Base-by-base conservation (phyloP, 805 yeast genomes). In the Candida tibetensis region DNA sequence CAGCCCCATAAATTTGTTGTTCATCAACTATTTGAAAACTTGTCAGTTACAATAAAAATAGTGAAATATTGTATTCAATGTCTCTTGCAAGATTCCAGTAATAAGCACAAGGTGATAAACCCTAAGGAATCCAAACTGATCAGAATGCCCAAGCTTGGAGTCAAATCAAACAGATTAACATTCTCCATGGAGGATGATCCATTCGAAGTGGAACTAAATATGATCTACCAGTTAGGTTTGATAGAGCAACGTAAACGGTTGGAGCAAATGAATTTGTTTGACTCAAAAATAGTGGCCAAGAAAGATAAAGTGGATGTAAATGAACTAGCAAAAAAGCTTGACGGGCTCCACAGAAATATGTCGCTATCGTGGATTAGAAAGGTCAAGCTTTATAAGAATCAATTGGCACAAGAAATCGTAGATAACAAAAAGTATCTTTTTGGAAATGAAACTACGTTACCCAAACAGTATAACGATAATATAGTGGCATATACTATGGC, bases 291-390 rank as follows among this genome's bases (percentile, higher is more conserved):
- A 25, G 34, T 41, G 5, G 27, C 21, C 8, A 4, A 29, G 4
- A 5, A 32, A 6, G 23, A 17, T 10, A 29, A 18, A 2, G 22
- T 23, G 16, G 13, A n/a, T 1, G 30, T 30, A n/a, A 21, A 28
- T 9, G 45, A 47, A 6, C 31, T 39, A 3, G 34, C 36, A 8
- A 29, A 25, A 25, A 37, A 34, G 16, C 34, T 39, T n/a, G 42
- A 61, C 17, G 51, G 57, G 16, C 51, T 85, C 16, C 58, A 71
- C 28, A 66, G 71, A 37, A 65, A 72, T 37, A 68, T 80, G 17
- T 73, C 85, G 0, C 60, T 62, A 14, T 78, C 86, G 0, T 90
- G 98, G 98, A 74, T 86, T 16, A 61, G 73, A 17, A 69, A 85
- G 35, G 77, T 86, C 4, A 67, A 69, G 23, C 69, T 72, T 31